phyloP scores from a whole-genome alignment of 169 alveolate genomes.

The Blepharisma undulans region DNA sequence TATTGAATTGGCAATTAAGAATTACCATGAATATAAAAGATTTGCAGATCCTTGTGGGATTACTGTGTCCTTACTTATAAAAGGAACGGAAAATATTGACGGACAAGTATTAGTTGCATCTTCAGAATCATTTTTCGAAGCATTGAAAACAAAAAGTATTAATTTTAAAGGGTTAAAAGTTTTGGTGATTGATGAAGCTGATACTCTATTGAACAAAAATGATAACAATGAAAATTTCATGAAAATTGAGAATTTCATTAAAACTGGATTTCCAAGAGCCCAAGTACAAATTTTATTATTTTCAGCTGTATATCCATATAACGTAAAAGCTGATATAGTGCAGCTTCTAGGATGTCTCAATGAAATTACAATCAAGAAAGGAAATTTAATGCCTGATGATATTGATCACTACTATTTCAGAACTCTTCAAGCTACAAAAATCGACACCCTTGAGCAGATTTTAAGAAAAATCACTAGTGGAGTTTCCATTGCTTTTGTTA shows the following conservation, averaged over 20 bases:
- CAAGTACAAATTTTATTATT: constrained; percentile 90
- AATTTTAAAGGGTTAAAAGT: constrained; percentile 49
- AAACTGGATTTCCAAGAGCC: constrained; percentile 51
- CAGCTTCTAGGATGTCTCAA: background rate
- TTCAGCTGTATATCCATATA: constrained; percentile 99
- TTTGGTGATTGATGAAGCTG: constrained; percentile 80
- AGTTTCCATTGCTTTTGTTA: constrained; percentile 45
- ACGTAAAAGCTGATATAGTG: constrained; percentile 88
- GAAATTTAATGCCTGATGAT: background rate
- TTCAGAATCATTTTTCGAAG: constrained; percentile 38
- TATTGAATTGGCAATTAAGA: constrained; percentile 72
- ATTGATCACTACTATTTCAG: background rate
- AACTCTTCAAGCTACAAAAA: background rate
- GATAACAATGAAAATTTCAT: background rate
- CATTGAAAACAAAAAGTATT: constrained; percentile 21
- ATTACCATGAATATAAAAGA: constrained; percentile 38
- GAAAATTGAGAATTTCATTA: background rate
- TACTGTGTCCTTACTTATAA: constrained; percentile 32
- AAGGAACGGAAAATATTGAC: background rate
- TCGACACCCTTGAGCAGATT: background rate
- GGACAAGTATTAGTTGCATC: constrained; percentile 67
- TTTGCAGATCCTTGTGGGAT: constrained; percentile 51
- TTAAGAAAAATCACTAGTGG: background rate
- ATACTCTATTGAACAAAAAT: constrained; percentile 44
- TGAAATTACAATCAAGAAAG: background rate